Base-by-base conservation (phyloP, 495 filamentous ascomycete species). In the Annulohypoxylon stygium region DNA sequence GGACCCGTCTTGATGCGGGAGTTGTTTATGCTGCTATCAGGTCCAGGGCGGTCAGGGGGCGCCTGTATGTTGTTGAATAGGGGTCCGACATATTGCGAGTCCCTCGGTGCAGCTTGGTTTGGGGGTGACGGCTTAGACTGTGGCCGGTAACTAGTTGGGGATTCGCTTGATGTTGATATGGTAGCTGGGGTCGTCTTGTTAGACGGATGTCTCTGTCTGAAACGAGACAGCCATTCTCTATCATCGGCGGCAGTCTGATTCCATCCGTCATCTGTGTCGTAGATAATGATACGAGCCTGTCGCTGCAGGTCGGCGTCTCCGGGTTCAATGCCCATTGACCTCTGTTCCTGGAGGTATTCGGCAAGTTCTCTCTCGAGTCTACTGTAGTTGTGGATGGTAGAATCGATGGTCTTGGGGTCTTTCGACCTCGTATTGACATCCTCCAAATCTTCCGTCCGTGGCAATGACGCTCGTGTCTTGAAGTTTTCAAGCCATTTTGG, bases 171-270 rank as follows among this genome's bases (percentile, higher is more conserved):
- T 14, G 43, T 53, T 39, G 45, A 71, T 30, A 26, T 53, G 14
- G 20, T 62, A 67, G 30, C 73, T 14, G 50, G 25, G 9, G 36
- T 30, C 30, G 36, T 30, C 8, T 61, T 16, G 0, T 48, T 55
- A 6, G n/a, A 33, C 1, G 67, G 57, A 54, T 87, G 80, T 39
- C 81, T 78, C 55, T 78, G 54, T 51, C 79, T 81, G 64, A 88
- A 88, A 5, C 78, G 74, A 18, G 77, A 72, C 7, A 93, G 81
- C 88, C 90, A 91, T 1, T 85, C 77, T 3, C 82, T 80, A 65
- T 93, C 90, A 70, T 93, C 91, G 6, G 90, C 88, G 20, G 87
- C 89, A 0, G 90, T 93, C 77, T 92, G 90, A 64, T 92, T 92
- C 90, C 90, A 93, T 18, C 84, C 83, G 69, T 93, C 91, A 63